Base-by-base conservation (phyloP, 2,329 filamentous ascomycete species). In the Aspergillus sp. region DNA sequence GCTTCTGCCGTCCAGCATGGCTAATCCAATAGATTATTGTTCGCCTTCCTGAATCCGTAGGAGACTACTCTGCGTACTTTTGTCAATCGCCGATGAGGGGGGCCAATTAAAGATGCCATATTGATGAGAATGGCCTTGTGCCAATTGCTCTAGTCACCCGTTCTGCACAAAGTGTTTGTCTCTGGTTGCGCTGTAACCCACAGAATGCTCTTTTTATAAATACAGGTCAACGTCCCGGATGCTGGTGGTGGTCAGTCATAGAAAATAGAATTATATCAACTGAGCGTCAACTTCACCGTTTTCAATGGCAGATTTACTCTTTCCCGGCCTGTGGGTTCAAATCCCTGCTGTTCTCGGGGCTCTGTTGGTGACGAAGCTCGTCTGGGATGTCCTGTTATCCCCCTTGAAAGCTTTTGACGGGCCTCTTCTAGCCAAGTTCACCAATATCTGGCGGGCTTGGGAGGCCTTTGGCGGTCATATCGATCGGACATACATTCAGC, bases 401-500 rank as follows among this genome's bases (percentile, higher is more conserved):
- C 48, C 49, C n/a, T 20, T 59, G 27, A 56, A 45, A 22, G 47
- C 39, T 13, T 59, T 56, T 37, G 42, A 46, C 5, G 57, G 53
- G 2, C 53, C 49, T 49, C 49, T 59, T 19, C 22, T 34, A 3
- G 57, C 57, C 11, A 59, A 56, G n/a, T n/a, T 55, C 44, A 56
- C 57, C 17, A 50, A 60, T 45, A 24, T 60, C n/a, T 60, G 58
- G 58, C 50, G 58, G 5, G 46, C 55, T 3, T 46, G 51, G 19
- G 50, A 60, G 24, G 58, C 55, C 11, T 60, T 39, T 22, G 48
- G 27, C 4, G 58, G 58, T 3, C 45, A 48, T 5, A 49, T 56
- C 12, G 58, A 60, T 30, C 51, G 41, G 13, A 60, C 48, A 15
- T 56, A 60, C n/a, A 45, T 22, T 33, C 41, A 64, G 42, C 78